Conservation (phyloP, 164 flowering plant species). For the Tetracentron sinense region DNA sequence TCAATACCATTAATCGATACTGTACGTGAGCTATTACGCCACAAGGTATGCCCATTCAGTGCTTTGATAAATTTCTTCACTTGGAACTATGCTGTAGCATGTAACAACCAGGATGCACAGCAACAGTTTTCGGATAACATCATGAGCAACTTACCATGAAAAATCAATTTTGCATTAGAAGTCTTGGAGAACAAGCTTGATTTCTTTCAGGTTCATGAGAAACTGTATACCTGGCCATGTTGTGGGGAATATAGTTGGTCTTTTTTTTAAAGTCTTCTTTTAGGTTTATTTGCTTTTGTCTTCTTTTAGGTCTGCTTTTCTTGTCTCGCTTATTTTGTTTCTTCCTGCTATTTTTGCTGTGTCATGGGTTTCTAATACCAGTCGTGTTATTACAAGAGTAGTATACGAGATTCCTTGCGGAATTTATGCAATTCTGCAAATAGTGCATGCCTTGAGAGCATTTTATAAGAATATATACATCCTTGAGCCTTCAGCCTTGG, state of each 20-base stretch:
- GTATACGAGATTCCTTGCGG: not conserved
- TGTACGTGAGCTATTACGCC: slow-evolving; percentile 58
- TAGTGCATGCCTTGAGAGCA: not conserved
- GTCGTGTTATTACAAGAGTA: not conserved
- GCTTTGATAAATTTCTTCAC: not conserved
- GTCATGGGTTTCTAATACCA: not conserved
- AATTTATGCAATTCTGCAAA: not conserved
- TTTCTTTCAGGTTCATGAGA: no score
- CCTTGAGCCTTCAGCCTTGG: no score
- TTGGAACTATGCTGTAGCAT: no score
- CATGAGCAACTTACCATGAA: not conserved
- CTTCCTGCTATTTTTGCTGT: not conserved
- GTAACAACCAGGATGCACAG: no score
- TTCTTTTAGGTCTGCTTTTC: not conserved
- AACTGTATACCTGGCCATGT: no score
- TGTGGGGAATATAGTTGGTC: no score
- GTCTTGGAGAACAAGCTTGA: no score
- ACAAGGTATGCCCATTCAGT: slow-evolving; percentile 46
- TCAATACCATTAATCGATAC: slow-evolving; percentile 44
- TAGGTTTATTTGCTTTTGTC: no score
- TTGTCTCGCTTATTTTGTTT: not conserved
- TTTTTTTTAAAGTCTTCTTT: no score
- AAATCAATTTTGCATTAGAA: no score
- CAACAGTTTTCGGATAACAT: not conserved
- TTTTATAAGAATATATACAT: no score